Evolutionary conservation across 2,329 filamentous ascomycete genomes (phyloP), one percentile per base, ranked within the genome.

Genomic region (Penicillium sp.): DNA sequence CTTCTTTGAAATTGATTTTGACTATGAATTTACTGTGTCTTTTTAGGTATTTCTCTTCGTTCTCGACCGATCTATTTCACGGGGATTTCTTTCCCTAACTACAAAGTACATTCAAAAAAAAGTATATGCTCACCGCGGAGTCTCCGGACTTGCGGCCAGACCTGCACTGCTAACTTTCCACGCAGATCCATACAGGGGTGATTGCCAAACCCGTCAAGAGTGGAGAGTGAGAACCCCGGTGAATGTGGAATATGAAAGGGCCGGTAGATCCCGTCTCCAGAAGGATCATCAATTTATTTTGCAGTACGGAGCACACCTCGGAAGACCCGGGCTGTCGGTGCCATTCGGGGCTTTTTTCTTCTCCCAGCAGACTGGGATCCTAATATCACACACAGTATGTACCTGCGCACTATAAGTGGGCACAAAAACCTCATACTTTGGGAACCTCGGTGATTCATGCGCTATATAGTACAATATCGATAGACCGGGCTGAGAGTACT

Each of bases 241-340:
- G 38, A 46, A 29, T 23, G 29, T 45, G 49, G 27, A 54, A 53
- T 23, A 47, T 53, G 41, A 45, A 55, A 41, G 40, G 53, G 54
- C 54, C 54, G 54, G 54, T 56, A 38, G 54, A 56, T 56, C 54
- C 54, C 54, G 47, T 25, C 23, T 42, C 50, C 50, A 43, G 37
- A 52, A 31, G 38, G 19, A 48, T 48, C 31, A 47, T 12, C n/a
- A 31, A 45, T 29, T 47, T 21, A 21, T 33, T 31, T 33, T 9
- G 29, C 45, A 35, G 33, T 35, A 47, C 31, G 31, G 31, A 33
- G 31, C 31, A 33, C n/a, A 21, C 13, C 4, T 55, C 46, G 46
- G 38, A 45, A 38, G 40, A 46, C 17, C 48, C 54, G 29, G 40
- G 23, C 49, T 46, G 40, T 45, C 54, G 47, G 54, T 25, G 33